Conservation (phyloP, 331 rosid species). For the Phaseolus coccineus region DNA sequence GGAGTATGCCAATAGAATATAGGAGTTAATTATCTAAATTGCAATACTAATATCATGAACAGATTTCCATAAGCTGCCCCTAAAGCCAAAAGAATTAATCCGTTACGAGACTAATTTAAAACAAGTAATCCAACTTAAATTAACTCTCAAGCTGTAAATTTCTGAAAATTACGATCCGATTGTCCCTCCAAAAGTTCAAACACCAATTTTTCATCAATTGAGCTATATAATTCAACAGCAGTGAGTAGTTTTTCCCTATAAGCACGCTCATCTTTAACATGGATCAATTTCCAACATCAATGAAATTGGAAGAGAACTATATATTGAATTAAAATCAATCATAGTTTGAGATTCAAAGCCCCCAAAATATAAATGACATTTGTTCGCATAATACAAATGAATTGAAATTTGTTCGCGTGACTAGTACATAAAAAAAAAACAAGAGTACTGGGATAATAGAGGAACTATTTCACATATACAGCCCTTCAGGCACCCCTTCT, state of each 20-base stretch:
- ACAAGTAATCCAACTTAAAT: not conserved
- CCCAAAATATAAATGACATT: conserved; percentile 23
- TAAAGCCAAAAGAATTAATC: not conserved
- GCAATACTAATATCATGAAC: not conserved
- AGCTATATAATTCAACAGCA: not conserved
- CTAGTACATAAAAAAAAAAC: conserved; percentile 10
- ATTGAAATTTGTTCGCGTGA: conserved; percentile 23
- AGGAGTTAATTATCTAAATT: not conserved
- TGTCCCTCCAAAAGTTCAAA: not conserved
- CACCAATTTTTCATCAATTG: not conserved
- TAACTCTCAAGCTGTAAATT: not conserved
- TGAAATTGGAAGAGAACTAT: conserved; percentile 11
- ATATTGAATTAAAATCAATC: conserved; percentile 30
- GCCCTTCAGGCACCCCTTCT: conserved; percentile 98
- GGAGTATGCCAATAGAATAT: not conserved
- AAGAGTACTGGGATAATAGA: not conserved
- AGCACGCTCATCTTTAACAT: not conserved
- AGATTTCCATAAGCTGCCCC: not conserved
- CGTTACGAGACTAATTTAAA: not conserved
- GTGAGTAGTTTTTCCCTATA: not conserved
- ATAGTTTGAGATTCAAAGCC: conserved; percentile 26
- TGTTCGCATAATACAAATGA: conserved; percentile 27
- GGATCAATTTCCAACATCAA: conserved; percentile 4
- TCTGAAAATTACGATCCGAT: not conserved
- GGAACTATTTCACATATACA: conserved; percentile 73